Evolutionary conservation across 495 filamentous ascomycete species (phyloP), one percentile per base, ranked within the genome.

Genomic region (Margaritispora aquatica): DNA sequence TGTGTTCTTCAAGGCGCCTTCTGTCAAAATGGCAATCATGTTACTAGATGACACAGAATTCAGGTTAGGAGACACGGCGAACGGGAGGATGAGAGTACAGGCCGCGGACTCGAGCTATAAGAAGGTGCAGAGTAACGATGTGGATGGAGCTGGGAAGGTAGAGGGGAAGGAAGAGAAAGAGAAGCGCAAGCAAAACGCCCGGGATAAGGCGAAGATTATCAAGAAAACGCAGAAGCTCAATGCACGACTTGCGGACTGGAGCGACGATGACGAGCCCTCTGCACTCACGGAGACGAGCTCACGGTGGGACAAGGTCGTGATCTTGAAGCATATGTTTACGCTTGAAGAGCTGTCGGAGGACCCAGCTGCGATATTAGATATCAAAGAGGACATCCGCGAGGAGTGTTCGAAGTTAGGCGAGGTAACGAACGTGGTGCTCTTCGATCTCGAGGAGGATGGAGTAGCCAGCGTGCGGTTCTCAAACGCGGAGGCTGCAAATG

Each of bases 281-380:
- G 66, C 70, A 0, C 59, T 81, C 2, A 63, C 78, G 15, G 80
- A 85, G 2, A 82, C 81, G 7, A 81, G 66, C 55, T 81, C 80
- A 48, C 80, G 81, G 62, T 86, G 80, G 63, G 89, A 90, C 62
- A 92, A 91, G 66, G 74, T 89, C 1, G 92, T 97, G 19, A 85
- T 97, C 55, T 73, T 99, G 57, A 89, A 91, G 66, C 88, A 96
- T 69, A 95, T 96, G 90, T 99, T 99, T 70, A 96, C 91, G 10
- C 77, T 95, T 26, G 65, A 86, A 29, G 90, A 96, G 72, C 75
- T 99, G 49, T 83, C 88, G 69, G 88, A 93, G 57, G 93, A 99
- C 69, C 85, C 89, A 1, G 81, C 84, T 0, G 89, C 88, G 2
- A 80, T 93, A 51, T 76, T 92, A 7, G 94, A 97, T 59, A 96